A percentile compares a stretch with the other conserved stretches of the same genome.
phyloP scores from a whole-genome alignment of 805 yeast genomes.

The Metschnikowia colocasiae region DNA sequence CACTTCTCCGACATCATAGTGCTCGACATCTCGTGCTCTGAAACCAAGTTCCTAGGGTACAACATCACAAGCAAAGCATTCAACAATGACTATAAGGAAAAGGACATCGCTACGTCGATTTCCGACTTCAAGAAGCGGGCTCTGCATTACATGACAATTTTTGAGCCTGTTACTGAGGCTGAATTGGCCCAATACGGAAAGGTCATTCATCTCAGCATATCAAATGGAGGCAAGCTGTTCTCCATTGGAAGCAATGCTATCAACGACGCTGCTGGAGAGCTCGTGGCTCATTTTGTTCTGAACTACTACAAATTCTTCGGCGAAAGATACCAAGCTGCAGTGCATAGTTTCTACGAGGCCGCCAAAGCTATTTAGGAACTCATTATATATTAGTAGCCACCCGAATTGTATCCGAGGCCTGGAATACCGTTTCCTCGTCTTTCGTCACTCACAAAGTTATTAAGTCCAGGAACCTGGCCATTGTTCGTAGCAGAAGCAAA shows the following conservation, averaged over 20 bases:
- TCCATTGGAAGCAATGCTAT: background rate
- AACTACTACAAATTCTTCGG: constrained; percentile 18
- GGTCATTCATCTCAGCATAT: constrained; percentile 11
- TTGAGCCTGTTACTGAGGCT: constrained; percentile 15
- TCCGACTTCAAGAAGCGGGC: constrained; percentile 58
- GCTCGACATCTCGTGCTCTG: constrained; percentile 58
- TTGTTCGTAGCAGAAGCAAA: background rate
- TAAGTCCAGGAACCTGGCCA: constrained; percentile 17
- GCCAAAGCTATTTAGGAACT: background rate
- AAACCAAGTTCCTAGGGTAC: constrained; percentile 47
- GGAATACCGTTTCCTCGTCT: constrained; percentile 11
- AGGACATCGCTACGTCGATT: constrained; percentile 50
- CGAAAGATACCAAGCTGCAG: constrained; percentile 17
- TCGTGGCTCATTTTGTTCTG: constrained; percentile 12
- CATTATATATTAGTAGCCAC: background rate
- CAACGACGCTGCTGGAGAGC: constrained; percentile 8
- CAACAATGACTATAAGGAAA: constrained; percentile 56
- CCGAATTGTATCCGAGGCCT: constrained; percentile 7
- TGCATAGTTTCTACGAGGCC: constrained; percentile 13
- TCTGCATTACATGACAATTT: constrained; percentile 42
- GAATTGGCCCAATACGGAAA: constrained; percentile 12
- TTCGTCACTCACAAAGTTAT: constrained; percentile 8
- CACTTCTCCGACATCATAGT: constrained; percentile 43
- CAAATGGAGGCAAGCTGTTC: constrained; percentile 13
- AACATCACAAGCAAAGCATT: constrained; percentile 63